A percentile compares a stretch with the other conserved stretches of the same genome.
Conservation (phyloP, 2,329 filamentous ascomycete genomes). For the Lasiodiplodia sp. region DNA sequence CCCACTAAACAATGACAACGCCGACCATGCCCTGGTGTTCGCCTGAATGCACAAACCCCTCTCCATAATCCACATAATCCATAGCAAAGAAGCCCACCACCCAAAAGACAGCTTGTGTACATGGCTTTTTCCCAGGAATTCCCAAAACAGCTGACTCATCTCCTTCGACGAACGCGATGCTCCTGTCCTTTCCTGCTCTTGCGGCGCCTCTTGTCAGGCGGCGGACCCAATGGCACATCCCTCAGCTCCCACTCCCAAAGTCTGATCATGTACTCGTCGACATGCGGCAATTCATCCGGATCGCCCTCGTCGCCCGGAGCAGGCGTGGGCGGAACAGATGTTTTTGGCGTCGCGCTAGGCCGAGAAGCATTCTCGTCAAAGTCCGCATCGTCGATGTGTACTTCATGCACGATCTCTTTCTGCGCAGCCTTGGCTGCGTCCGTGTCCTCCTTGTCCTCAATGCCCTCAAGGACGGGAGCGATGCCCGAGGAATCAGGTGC, state of each 20-base stretch:
- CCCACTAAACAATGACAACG: constrained; percentile 2
- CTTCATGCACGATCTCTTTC: constrained; percentile 77
- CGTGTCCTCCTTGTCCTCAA: constrained; percentile 92
- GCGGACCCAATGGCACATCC: constrained; percentile 26
- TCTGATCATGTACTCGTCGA: constrained; percentile 29
- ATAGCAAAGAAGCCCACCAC: background rate
- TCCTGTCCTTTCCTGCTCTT: constrained; percentile 27
- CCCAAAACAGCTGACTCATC: background rate
- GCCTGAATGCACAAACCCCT: background rate
- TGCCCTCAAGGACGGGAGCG: constrained; percentile 80
- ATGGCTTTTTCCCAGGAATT: background rate
- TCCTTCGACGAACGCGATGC: constrained; percentile 27
- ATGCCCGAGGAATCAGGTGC: constrained; percentile 64
- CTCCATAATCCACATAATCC: too few relatives aligned
- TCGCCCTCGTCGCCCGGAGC: constrained; percentile 3
- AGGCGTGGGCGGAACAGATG: constrained; percentile 29
- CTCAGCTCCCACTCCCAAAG: constrained; percentile 29
- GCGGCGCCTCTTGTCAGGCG: constrained; percentile 27
- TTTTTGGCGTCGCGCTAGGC: constrained; percentile 35
- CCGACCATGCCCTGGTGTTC: constrained; percentile 23
- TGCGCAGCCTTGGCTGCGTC: constrained; percentile 86
- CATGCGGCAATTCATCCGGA: constrained; percentile 13
- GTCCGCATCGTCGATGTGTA: constrained; percentile 53
- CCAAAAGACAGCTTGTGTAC: background rate
- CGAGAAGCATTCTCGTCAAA: constrained; percentile 43